These are phyloP conservation scores for Colletotrichum sp. DNA, from an alignment of 2,329 filamentous ascomycete species.

Conservation along the genomic window DNA sequence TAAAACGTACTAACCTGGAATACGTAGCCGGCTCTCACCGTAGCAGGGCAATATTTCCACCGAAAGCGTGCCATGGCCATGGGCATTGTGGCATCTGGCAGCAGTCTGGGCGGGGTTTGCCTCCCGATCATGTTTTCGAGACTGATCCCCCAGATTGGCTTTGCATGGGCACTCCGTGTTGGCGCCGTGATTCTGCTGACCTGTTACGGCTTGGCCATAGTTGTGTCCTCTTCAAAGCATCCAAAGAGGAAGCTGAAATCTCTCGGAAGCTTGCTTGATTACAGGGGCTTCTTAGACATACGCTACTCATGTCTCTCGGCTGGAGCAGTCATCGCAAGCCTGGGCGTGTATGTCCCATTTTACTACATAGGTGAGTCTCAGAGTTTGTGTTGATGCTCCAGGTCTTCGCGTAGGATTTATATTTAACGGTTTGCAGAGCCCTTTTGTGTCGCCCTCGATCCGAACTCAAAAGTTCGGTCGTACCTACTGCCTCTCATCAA, in stretches of 20 bases:
- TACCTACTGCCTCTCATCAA: constrained; percentile 51
- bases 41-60: constrained; percentile 41
- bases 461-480: constrained; percentile 32
- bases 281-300: constrained; percentile 4
- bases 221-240: constrained; percentile 35
- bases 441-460: constrained; percentile 44
- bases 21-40: constrained; percentile 4
- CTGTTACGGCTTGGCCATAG: constrained; percentile 38
- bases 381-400: constrained; percentile 30
- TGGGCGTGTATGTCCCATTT: constrained; percentile 38
- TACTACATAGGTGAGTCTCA: constrained; percentile 32
- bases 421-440: constrained; percentile 19
- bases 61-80: constrained; percentile 55
- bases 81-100: constrained; percentile 58
- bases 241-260: neutral
- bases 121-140: constrained; percentile 67
- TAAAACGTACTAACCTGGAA: neutral
- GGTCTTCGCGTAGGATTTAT: constrained; percentile 44
- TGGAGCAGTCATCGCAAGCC: constrained; percentile 23
- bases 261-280: neutral
- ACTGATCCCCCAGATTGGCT: constrained; percentile 52
- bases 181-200: constrained; percentile 47
- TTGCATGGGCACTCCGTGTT: constrained; percentile 54
- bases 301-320: constrained; percentile 2
- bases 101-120: constrained; percentile 57